Evolutionary conservation across 169 alveolate genomes (phyloP).

Genomic region (Plasmodium vinckei): DNA sequence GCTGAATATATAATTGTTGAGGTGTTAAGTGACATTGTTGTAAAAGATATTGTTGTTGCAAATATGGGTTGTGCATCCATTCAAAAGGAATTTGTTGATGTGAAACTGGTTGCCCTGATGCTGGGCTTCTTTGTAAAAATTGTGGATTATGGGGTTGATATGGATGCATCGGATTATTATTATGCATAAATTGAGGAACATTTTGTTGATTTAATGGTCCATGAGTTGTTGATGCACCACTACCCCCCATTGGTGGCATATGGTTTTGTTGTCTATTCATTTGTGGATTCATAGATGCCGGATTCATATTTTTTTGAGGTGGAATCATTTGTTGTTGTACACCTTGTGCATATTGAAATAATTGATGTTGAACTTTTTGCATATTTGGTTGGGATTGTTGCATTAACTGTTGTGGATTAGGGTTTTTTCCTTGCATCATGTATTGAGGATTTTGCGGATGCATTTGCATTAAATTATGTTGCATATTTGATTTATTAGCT

Average conservation of each 20-base stretch:
- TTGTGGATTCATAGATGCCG: not conserved
- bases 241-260: no score
- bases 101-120: conserved; percentile 13
- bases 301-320: not conserved
- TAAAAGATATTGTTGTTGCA: conserved; percentile 59
- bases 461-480: conserved; percentile 7
- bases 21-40: conserved; percentile 32
- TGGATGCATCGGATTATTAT: conserved; percentile 22
- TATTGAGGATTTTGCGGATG: conserved; percentile 9
- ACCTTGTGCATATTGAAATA: conserved; percentile 17
- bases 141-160: conserved; percentile 39
- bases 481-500: conserved; percentile 10
- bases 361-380: conserved; percentile 24
- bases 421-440: conserved; percentile 1
- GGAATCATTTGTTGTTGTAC: conserved; percentile 39
- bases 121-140: conserved; percentile 22
- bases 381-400: conserved; percentile 9
- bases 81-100: conserved; percentile 45
- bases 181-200: conserved; percentile 18
- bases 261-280: conserved; percentile 51
- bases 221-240: not conserved
- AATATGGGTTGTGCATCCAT: conserved; percentile 54
- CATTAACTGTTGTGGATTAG: conserved; percentile 27
- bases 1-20: conserved; percentile 1
- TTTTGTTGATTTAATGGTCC: conserved; percentile 41